These are phyloP conservation scores for Filobasidium wieringae DNA, from an alignment of 768 basidiomycete species.

Conservation along the genomic window DNA sequence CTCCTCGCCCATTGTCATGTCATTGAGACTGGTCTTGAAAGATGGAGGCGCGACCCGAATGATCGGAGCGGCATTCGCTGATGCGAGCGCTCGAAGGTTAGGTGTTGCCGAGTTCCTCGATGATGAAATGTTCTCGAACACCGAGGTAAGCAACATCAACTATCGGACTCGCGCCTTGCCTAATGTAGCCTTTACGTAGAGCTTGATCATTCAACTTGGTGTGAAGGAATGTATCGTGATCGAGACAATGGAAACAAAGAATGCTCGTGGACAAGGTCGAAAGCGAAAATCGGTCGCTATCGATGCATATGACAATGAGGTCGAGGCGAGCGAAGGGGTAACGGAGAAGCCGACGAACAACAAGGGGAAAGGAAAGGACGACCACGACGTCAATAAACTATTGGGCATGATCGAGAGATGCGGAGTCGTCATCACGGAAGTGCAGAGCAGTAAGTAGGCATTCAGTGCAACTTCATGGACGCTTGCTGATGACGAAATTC, in stretches of 20 bases:
- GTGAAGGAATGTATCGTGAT: slow-evolving; percentile 87
- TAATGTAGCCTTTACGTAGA: slow-evolving; percentile 44
- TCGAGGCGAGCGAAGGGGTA: slow-evolving; percentile 23
- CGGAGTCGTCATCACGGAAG: slow-evolving; percentile 79
- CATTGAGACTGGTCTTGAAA: slow-evolving; percentile 57
- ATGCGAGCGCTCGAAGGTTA: slow-evolving; percentile 69
- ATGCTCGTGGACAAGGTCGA: neutral
- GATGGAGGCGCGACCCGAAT: slow-evolving; percentile 50
- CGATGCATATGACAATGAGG: slow-evolving; percentile 28
- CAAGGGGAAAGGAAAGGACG: slow-evolving; percentile 37
- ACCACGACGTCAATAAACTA: slow-evolving; percentile 78
- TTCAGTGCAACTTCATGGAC: neutral
- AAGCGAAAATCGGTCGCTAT: slow-evolving; percentile 6
- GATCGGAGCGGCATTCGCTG: slow-evolving; percentile 82
- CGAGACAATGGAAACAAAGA: slow-evolving; percentile 10
- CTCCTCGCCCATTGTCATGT: slow-evolving; percentile 76
- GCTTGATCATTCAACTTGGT: slow-evolving; percentile 84
- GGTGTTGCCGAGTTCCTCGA: slow-evolving; percentile 87
- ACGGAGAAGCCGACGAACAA: slow-evolving; percentile 31
- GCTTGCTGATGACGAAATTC: neutral
- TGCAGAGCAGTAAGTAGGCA: slow-evolving; percentile 47
- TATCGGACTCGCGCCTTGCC: neutral
- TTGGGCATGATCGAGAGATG: slow-evolving; percentile 79
- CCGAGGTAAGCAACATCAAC: slow-evolving; percentile 51
- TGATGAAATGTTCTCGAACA: slow-evolving; percentile 89